Percentiles rank a stretch among this genome's conserved stretches.
Evolutionary conservation across 768 basidiomycete species (phyloP).

Genomic region (Trametes cingulata): DNA sequence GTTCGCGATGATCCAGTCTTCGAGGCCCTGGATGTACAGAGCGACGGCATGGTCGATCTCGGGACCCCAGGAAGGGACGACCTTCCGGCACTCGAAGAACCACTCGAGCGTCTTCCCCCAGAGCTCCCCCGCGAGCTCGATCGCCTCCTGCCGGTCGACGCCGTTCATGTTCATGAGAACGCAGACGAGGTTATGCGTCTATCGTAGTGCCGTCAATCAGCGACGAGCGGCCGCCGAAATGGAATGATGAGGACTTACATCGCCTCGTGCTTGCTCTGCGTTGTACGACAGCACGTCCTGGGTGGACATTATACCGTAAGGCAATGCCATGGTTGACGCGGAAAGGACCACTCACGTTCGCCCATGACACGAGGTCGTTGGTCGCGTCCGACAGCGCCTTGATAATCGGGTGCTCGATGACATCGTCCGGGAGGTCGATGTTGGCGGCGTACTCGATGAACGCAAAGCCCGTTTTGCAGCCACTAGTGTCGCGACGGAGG

Average conservation of each 20-base stretch:
- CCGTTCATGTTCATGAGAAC: constrained; percentile 65
- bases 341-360: constrained; percentile 29
- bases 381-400: constrained; percentile 46
- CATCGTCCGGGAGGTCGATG: constrained; percentile 55
- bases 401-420: constrained; percentile 52
- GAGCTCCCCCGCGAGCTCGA: constrained; percentile 64
- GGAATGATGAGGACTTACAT: constrained; percentile 29
- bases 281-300: constrained; percentile 80
- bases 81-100: constrained; percentile 47
- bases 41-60: constrained; percentile 62
- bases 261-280: constrained; percentile 65
- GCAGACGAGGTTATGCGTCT: constrained; percentile 69
- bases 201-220: not conserved
- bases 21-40: constrained; percentile 64
- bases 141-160: constrained; percentile 58
- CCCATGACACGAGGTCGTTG: constrained; percentile 52
- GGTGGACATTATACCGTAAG: constrained; percentile 3
- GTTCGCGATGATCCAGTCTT: constrained; percentile 72
- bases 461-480: constrained; percentile 50
- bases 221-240: not conserved
- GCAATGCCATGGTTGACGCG: constrained; percentile 2
- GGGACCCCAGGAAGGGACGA: constrained; percentile 69
- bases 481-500: constrained; percentile 55
- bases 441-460: constrained; percentile 55
- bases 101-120: constrained; percentile 71